Percentiles rank a stretch among this genome's conserved stretches.
Evolutionary conservation across 139 green algal genomes (phyloP).

Genomic region (Spirogloea muscicola): DNA sequence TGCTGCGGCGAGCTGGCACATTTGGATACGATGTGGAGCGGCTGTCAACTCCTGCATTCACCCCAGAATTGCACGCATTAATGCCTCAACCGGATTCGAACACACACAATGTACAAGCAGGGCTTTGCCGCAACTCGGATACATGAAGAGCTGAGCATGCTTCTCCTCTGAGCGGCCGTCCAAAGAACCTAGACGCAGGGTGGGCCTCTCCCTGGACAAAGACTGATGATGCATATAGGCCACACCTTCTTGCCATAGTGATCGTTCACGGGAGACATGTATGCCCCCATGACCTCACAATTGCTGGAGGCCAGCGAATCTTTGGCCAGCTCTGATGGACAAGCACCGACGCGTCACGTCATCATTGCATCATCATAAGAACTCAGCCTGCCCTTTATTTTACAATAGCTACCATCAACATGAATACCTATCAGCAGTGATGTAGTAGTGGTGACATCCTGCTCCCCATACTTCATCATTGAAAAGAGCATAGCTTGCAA

Average conservation of each 20-base stretch:
- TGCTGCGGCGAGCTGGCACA: conserved; percentile 36
- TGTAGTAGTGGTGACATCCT: not conserved
- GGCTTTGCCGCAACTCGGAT: too few relatives aligned
- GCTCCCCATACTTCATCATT: not conserved
- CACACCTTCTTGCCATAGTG: conserved; percentile 44
- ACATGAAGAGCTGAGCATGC: too few relatives aligned
- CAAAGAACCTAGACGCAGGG: too few relatives aligned
- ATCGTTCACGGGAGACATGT: conserved; percentile 53
- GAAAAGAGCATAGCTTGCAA: not conserved
- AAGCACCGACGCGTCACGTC: not conserved
- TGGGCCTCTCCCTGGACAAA: too few relatives aligned
- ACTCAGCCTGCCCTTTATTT: not conserved
- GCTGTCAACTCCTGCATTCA: conserved; percentile 38
- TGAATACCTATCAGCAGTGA: not conserved
- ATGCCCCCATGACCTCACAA: conserved; percentile 44
- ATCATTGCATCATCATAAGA: not conserved
- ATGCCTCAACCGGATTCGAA: too few relatives aligned
- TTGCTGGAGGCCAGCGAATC: conserved; percentile 22
- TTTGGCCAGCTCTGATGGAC: conserved; percentile 35
- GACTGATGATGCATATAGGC: too few relatives aligned
- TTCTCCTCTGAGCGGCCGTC: too few relatives aligned
- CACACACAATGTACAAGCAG: too few relatives aligned
- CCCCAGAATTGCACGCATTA: too few relatives aligned
- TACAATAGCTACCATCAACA: conserved; percentile 2
- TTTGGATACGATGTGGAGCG: conserved; percentile 34